These are phyloP conservation scores for Echium plantagineum DNA, from an alignment of 257 asterid genomes.

Conservation along the genomic window DNA sequence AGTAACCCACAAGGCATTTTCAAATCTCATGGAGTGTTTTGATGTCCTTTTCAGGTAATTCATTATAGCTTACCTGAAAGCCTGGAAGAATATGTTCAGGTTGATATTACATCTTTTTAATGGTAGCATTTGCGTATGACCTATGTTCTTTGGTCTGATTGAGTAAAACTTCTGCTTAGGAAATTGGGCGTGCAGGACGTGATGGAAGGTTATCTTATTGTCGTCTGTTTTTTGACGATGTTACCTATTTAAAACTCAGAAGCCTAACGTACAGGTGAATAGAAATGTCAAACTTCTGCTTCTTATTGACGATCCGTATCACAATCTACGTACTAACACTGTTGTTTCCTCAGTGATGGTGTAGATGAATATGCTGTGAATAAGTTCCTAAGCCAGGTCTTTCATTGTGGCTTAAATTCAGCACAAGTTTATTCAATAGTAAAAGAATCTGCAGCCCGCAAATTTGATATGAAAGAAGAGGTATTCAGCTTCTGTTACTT, in stretches of 20 bases:
- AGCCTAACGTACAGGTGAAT: conserved; percentile 81
- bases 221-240: conserved; percentile 79
- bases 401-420: conserved; percentile 29
- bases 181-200: conserved; percentile 99
- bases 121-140: conserved; percentile 6
- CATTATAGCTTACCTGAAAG: conserved; percentile 95
- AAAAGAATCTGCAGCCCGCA: conserved; percentile 74
- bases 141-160: background rate
- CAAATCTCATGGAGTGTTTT: background rate
- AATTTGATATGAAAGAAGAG: conserved; percentile 98
- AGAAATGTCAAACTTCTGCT: conserved; percentile 8
- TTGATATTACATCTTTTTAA: conserved; percentile 17
- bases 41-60: conserved; percentile 52
- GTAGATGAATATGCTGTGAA: conserved; percentile 78
- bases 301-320: background rate
- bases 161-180: conserved; percentile 31
- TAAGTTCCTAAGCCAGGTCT: conserved; percentile 70
- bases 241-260: conserved; percentile 69
- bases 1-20: background rate
- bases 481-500: conserved; percentile 27
- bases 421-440: conserved; percentile 39
- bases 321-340: background rate
- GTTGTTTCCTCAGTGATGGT: conserved; percentile 53
- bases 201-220: conserved; percentile 86
- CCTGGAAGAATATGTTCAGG: conserved; percentile 98